These are phyloP conservation scores for Coemansia sp. DNA, from an alignment of 192 early-diverging fungal genomes.

Conservation along the genomic window DNA sequence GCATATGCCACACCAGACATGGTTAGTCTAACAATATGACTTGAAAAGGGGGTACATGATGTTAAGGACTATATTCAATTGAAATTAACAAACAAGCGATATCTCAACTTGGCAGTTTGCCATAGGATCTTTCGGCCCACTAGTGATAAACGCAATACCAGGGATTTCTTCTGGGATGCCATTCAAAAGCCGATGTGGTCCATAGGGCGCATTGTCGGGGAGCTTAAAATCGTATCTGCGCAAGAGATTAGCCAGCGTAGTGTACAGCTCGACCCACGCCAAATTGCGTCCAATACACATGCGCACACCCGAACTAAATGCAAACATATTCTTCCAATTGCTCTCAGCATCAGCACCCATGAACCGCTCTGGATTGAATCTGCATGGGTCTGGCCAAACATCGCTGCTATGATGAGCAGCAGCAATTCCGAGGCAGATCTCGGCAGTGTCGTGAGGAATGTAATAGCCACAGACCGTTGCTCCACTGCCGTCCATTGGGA, in stretches of 20 bases:
- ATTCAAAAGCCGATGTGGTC: constrained; percentile 4
- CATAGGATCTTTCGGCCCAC: constrained; percentile 22
- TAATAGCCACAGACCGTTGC: constrained; percentile 17
- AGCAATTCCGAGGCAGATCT: constrained; percentile 28
- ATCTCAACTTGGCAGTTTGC: constrained; percentile 31
- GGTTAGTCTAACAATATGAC: neutral
- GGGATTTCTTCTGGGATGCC: constrained; percentile 23
- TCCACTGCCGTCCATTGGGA: constrained; percentile 4
- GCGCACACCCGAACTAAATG: constrained; percentile 45
- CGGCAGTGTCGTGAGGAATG: constrained; percentile 14
- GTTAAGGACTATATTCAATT: neutral
- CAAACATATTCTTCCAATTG: constrained; percentile 19
- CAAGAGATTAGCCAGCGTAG: constrained; percentile 47
- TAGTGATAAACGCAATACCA: constrained; percentile 20
- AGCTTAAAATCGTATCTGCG: constrained; percentile 34
- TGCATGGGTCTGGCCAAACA: constrained; percentile 22
- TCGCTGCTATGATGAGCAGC: constrained; percentile 34
- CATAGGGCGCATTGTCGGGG: constrained; percentile 24
- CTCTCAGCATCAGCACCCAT: constrained; percentile 22
- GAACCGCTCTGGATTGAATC: constrained; percentile 43
- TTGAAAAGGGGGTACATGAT: neutral
- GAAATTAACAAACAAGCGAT: constrained; percentile 8
- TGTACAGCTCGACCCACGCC: constrained; percentile 43
- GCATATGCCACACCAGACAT: too few relatives aligned
- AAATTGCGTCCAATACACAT: constrained; percentile 47